These are phyloP conservation scores for Pachysolen tannophilus DNA, from an alignment of 805 yeast genomes.

Conservation along the genomic window DNA sequence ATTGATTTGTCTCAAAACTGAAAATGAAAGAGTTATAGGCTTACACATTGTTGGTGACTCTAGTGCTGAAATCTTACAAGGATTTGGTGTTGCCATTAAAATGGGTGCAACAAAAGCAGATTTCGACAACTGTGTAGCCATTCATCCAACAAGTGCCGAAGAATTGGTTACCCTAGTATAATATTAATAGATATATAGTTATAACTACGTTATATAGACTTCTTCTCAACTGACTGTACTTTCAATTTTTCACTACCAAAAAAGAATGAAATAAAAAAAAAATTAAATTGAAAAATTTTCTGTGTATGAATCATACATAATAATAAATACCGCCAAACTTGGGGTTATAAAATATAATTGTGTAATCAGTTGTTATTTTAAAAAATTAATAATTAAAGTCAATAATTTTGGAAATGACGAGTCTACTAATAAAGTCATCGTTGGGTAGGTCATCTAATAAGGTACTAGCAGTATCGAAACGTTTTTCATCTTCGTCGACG, in stretches of 20 bases:
- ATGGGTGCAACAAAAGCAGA: slow-evolving; percentile 99
- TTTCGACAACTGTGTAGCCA: slow-evolving; percentile 93
- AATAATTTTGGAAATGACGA: not conserved
- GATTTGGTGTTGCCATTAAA: slow-evolving; percentile 95
- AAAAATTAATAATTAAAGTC: not conserved
- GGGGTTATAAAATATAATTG: not conserved
- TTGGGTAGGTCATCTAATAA: slow-evolving; percentile 18
- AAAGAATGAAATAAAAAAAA: no score
- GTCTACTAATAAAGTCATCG: not conserved
- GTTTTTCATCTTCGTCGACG: slow-evolving; percentile 48
- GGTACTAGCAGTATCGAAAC: slow-evolving; percentile 2
- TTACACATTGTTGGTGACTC: slow-evolving; percentile 88
- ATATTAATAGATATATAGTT: not conserved
- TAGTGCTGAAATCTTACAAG: slow-evolving; percentile 91
- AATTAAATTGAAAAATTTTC: no score
- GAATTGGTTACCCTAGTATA: slow-evolving; percentile 81
- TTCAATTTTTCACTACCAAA: no score
- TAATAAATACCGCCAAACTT: no score
- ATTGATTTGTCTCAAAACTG: slow-evolving; percentile 67
- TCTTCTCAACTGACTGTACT: no score
- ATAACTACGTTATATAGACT: no score
- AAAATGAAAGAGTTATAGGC: slow-evolving; percentile 90
- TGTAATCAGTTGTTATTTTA: slow-evolving; percentile 3
- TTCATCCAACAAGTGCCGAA: slow-evolving; percentile 98
- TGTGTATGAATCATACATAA: no score